Conservation (phyloP, 2,329 filamentous ascomycete genomes). For the Exserohilum turcica region DNA sequence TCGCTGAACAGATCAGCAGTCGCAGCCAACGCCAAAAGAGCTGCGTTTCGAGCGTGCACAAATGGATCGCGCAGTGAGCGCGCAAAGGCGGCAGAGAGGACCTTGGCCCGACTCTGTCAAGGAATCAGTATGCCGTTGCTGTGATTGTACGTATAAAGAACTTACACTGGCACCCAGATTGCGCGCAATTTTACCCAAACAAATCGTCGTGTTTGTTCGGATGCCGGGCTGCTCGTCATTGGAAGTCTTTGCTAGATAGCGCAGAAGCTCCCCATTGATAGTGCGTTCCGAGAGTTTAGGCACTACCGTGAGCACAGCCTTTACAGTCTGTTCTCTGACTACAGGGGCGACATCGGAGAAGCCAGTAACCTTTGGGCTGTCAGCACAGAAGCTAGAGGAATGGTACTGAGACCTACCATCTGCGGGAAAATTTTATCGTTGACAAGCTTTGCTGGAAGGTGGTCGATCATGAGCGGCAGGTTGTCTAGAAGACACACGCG, state of each 20-base stretch:
- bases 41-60: constrained; percentile 88
- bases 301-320: constrained; percentile 86
- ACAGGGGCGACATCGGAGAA: constrained; percentile 91
- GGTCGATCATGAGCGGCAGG: constrained; percentile 87
- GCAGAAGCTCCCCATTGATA: constrained; percentile 90
- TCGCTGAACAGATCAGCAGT: constrained; percentile 86
- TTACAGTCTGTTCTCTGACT: constrained; percentile 93
- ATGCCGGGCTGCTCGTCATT: constrained; percentile 98
- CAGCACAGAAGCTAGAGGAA: constrained; percentile 20
- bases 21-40: constrained; percentile 81
- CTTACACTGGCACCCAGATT: constrained; percentile 71
- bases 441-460: constrained; percentile 82
- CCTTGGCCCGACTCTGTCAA: constrained; percentile 76
- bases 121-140: constrained; percentile 14
- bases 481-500: constrained; percentile 90
- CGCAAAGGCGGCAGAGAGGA: constrained; percentile 89
- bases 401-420: constrained; percentile 61
- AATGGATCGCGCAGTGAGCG: constrained; percentile 91
- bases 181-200: constrained; percentile 92
- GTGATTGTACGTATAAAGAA: not conserved
- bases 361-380: constrained; percentile 74
- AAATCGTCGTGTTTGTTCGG: constrained; percentile 97
- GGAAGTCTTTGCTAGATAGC: constrained; percentile 89
- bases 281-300: constrained; percentile 88
- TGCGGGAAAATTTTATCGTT: constrained; percentile 98